Conservation (phyloP, 2,329 filamentous ascomycete genomes). For the Pleoardoris graminearum region DNA sequence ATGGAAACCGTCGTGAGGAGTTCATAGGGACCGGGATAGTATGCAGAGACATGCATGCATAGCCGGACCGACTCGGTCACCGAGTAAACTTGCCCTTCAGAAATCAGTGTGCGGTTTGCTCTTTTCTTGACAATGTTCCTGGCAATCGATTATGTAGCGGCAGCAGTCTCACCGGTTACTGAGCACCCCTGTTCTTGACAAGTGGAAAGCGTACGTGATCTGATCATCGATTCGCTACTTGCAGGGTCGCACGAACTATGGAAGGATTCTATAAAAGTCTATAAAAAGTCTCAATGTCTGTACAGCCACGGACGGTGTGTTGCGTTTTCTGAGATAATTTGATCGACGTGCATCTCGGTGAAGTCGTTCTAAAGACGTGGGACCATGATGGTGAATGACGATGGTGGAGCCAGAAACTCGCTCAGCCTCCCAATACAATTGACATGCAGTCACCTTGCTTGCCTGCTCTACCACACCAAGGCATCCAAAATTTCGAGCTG, state of each 20-base stretch:
- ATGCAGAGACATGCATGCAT: slow-evolving; percentile 16
- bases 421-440: slow-evolving; percentile 5
- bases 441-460: slow-evolving; percentile 8
- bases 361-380: not conserved
- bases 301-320: not conserved
- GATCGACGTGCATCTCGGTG: not conserved
- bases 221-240: slow-evolving; percentile 1
- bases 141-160: not conserved
- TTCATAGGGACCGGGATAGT: no score
- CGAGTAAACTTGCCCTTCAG: slow-evolving; percentile 23
- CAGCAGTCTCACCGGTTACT: not conserved
- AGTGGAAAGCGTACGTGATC: not conserved
- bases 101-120: slow-evolving; percentile 12
- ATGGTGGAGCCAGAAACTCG: slow-evolving; percentile 1
- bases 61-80: slow-evolving; percentile 18
- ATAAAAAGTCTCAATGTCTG: not conserved
- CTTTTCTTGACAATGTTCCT: not conserved
- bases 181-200: not conserved
- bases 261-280: not conserved
- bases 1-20: slow-evolving; percentile 8
- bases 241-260: no score
- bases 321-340: not conserved
- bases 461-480: slow-evolving; percentile 43
- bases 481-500: slow-evolving; percentile 70
- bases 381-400: not conserved